These are phyloP conservation scores for Cordyceps javanica DNA, from an alignment of 2,329 filamentous ascomycete genomes.

Conservation along the genomic window DNA sequence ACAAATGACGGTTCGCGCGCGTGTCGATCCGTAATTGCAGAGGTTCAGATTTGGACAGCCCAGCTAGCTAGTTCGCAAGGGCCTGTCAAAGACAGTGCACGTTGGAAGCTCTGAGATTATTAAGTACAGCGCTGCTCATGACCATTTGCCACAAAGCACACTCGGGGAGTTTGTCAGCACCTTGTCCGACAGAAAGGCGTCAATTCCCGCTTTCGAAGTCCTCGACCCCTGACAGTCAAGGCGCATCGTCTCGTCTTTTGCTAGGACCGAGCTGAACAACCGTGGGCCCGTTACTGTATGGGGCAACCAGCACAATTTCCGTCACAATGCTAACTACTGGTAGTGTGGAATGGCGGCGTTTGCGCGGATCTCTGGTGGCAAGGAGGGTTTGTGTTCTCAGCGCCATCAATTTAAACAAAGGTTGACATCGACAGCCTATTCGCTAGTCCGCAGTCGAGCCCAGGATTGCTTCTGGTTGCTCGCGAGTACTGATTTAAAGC, in stretches of 20 bases:
- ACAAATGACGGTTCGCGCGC: slow-evolving; percentile 3
- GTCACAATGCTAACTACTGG: background rate
- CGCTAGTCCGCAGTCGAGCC: too few relatives aligned
- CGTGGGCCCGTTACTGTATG: background rate
- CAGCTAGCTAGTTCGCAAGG: background rate
- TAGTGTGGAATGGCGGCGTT: background rate
- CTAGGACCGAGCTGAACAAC: background rate
- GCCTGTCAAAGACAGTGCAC: background rate
- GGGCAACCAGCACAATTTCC: background rate
- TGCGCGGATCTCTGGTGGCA: background rate
- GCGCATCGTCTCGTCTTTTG: background rate
- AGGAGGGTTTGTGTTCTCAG: background rate
- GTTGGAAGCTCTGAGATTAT: background rate
- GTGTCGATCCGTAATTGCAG: background rate
- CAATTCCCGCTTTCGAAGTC: background rate
- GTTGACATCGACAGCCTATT: background rate
- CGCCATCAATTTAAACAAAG: too few relatives aligned
- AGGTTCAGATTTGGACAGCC: background rate
- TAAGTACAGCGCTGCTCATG: too few relatives aligned
- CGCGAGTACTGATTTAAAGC: too few relatives aligned
- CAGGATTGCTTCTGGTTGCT: too few relatives aligned
- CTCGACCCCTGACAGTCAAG: background rate
- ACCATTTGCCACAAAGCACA: background rate
- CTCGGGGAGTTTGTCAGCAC: background rate
- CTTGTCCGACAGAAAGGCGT: background rate